Conservation (phyloP, 2,329 filamentous ascomycete genomes). For the Neocucurbitaria cava region DNA sequence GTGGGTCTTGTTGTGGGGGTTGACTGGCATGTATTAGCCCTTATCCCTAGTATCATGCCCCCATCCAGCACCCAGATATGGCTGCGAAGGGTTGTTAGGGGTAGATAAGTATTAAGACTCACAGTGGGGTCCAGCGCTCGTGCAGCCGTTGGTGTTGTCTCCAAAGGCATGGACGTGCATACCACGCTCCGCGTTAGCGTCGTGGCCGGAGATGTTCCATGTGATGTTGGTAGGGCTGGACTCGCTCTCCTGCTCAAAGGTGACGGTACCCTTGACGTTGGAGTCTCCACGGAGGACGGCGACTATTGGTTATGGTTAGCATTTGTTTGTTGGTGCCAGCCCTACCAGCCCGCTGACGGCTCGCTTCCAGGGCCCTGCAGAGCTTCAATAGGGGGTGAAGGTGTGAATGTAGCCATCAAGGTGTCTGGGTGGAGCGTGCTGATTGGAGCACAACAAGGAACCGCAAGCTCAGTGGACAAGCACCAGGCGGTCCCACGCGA, state of each 20-base stretch:
- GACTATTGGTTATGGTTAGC: conserved; percentile 63
- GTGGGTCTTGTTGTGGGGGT: conserved; percentile 92
- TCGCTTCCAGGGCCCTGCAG: background rate
- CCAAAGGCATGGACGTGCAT: conserved; percentile 99
- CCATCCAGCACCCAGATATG: background rate
- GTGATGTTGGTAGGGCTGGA: conserved; percentile 81
- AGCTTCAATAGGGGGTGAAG: background rate
- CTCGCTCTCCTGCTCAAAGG: conserved; percentile 92
- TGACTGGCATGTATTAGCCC: conserved; percentile 68
- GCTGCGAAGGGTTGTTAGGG: background rate
- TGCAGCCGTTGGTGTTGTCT: conserved; percentile 99
- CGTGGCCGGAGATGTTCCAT: conserved; percentile 92
- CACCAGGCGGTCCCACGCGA: conserved; percentile 11
- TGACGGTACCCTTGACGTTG: conserved; percentile 90
- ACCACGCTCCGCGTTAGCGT: conserved; percentile 94
- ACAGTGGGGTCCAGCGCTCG: conserved; percentile 97
- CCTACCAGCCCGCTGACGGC: conserved; percentile 3
- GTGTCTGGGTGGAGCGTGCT: conserved; percentile 24
- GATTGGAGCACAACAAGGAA: conserved; percentile 32
- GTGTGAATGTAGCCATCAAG: conserved; percentile 35
- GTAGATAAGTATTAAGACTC: conserved; percentile 47
- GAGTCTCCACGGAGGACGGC: conserved; percentile 97
- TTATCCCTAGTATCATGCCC: background rate
- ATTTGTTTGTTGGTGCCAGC: conserved; percentile 1
- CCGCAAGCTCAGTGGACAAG: conserved; percentile 2